These are phyloP conservation scores for Wickerhamia fluorescens DNA, from an alignment of 805 yeast genomes.

Conservation along the genomic window DNA sequence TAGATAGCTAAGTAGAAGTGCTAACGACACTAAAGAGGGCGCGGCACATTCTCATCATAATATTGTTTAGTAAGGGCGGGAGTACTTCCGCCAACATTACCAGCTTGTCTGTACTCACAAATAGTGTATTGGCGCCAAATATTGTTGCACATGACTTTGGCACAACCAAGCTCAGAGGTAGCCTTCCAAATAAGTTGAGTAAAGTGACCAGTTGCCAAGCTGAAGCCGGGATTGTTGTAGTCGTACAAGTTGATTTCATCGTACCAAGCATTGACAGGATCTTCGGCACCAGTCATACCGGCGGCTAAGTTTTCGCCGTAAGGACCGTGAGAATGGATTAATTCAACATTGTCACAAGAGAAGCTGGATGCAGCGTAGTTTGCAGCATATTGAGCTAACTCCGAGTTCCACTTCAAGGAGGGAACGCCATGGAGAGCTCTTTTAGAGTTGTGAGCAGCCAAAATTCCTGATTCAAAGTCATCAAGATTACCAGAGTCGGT, in stretches of 20 bases:
- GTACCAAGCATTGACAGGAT: slow-evolving; percentile 72
- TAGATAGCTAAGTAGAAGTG: background rate
- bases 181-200: slow-evolving; percentile 71
- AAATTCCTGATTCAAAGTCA: slow-evolving; percentile 20
- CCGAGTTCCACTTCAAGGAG: slow-evolving; percentile 25
- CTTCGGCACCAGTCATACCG: slow-evolving; percentile 49
- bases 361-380: slow-evolving; percentile 45
- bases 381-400: slow-evolving; percentile 27
- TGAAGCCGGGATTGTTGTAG: slow-evolving; percentile 45
- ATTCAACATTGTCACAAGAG: slow-evolving; percentile 51
- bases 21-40: slow-evolving; percentile 15
- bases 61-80: slow-evolving; percentile 24
- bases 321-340: slow-evolving; percentile 57
- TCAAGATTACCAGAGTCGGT: slow-evolving; percentile 6
- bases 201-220: slow-evolving; percentile 63
- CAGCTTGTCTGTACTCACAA: slow-evolving; percentile 61
- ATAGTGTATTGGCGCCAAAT: slow-evolving; percentile 56
- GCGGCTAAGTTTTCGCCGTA: slow-evolving; percentile 78
- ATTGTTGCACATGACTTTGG: slow-evolving; percentile 39
- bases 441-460: slow-evolving; percentile 29
- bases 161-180: slow-evolving; percentile 62
- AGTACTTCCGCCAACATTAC: slow-evolving; percentile 39
- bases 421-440: slow-evolving; percentile 28
- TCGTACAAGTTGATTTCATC: slow-evolving; percentile 52
- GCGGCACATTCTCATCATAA: slow-evolving; percentile 40